Conservation (phyloP, 1,284 basidiomycete species). For the Trametes pubescens region DNA sequence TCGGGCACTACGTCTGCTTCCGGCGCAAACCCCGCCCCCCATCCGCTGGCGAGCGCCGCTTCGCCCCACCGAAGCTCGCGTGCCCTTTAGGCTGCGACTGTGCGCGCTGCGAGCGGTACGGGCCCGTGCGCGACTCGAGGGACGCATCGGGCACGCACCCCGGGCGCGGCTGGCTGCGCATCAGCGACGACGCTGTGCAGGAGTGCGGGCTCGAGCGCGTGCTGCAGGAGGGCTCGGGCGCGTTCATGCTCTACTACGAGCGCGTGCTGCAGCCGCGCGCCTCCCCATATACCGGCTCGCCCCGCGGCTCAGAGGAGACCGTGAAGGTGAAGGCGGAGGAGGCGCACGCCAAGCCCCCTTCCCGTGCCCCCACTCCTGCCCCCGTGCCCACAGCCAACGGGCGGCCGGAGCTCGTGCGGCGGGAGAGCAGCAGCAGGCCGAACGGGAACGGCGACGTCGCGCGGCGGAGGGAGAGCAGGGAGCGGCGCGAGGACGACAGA, state of each 20-base stretch:
- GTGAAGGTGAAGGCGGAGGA: constrained; percentile 53
- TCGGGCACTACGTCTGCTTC: constrained; percentile 92
- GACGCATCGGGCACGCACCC: constrained; percentile 24
- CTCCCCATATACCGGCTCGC: constrained; percentile 34
- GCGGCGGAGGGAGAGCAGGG: constrained; percentile 16
- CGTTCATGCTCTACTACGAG: constrained; percentile 95
- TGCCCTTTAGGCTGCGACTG: constrained; percentile 58
- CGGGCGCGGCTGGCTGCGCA: constrained; percentile 79
- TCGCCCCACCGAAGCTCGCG: constrained; percentile 55
- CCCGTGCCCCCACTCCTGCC: background rate
- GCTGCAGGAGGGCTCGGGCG: constrained; percentile 73
- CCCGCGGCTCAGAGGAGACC: constrained; percentile 62
- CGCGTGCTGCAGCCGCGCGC: constrained; percentile 55
- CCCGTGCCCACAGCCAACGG: background rate
- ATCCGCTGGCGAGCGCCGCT: constrained; percentile 44
- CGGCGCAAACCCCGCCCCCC: constrained; percentile 75
- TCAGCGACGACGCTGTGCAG: constrained; percentile 85
- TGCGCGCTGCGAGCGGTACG: constrained; percentile 49
- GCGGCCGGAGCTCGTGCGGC: constrained; percentile 32
- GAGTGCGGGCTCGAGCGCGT: constrained; percentile 82
- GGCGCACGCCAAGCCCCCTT: constrained; percentile 31
- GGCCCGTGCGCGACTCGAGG: constrained; percentile 51
- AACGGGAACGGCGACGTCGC: constrained; percentile 15
- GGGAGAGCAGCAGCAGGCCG: constrained; percentile 6
- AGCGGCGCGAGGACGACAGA: constrained; percentile 16